Base-by-base conservation (phyloP, 2,329 filamentous ascomycete species). In the Reticulascus tulasneorum region DNA sequence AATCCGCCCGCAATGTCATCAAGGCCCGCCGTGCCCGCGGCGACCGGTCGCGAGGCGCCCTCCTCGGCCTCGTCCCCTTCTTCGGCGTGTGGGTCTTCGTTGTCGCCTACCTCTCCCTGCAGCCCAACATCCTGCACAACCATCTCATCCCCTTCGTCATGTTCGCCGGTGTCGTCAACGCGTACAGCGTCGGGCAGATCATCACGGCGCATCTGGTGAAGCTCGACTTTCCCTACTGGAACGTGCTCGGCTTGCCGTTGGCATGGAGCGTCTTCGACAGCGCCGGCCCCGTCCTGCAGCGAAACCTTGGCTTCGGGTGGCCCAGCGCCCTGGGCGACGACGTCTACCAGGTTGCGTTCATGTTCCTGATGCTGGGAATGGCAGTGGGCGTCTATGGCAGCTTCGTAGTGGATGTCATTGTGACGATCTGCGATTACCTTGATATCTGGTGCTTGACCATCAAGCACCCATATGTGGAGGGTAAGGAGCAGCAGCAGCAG, bases 381-480 rank as follows among this genome's bases (percentile, higher is more conserved):
- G 85, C 84, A 0, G 60, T 95, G 30, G 93, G 93, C 22, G 81
- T 97, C n/a, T 96, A 98, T 64, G 90, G 88, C 42, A 95, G 89
- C 60, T 98, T 98, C 59, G 88, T 97, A 38, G 86, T 94, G 21
- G 93, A 97, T 58, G 90, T 97, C 38, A 96, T 98, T 48, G 88
- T 93, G 41, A 94, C 88, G 20, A 97, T 98, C 51, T 98, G 93
- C 65, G 93, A 98, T 60, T 95, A 94, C 59, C 73, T 97, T 43
- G 93, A 98, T 58, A 98, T 98, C 49, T 97, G 89, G 88, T 98
- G 93, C 58, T 70, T 98, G 58, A 94, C 86, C 2, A 98, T 98
- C 67, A 98, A 98, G 75, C 82, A 97, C 51, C 79, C 77, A 16
- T 71, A 74, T 46, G 65, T 71, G 17, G 73, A 76, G 51, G 62